Conservation (phyloP, 1,284 basidiomycete species). For the Trametes sp. region DNA sequence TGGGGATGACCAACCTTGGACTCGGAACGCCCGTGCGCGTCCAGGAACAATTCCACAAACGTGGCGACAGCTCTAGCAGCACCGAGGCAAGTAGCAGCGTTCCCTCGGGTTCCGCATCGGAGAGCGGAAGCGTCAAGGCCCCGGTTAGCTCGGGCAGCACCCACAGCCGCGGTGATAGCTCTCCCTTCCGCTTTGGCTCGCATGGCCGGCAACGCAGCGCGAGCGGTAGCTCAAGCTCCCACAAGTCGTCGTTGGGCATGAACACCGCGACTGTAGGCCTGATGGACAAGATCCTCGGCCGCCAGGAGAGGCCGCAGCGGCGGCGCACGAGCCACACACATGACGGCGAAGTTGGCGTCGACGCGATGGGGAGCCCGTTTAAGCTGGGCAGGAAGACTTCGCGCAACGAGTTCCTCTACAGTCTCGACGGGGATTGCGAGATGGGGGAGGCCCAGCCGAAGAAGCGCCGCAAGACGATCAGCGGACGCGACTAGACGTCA, state of each 20-base stretch:
- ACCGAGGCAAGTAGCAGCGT: background rate
- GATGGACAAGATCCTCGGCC: conserved; percentile 40
- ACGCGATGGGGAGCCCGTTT: conserved; percentile 30
- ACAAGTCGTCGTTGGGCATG: conserved; percentile 26
- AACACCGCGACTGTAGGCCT: conserved; percentile 31
- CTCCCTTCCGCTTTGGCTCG: conserved; percentile 9
- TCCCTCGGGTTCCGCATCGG: conserved; percentile 2
- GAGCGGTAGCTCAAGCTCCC: conserved; percentile 22
- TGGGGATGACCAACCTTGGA: background rate
- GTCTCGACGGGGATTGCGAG: conserved; percentile 36
- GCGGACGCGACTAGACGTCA: conserved; percentile 29
- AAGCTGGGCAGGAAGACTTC: conserved; percentile 37
- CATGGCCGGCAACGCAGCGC: conserved; percentile 20
- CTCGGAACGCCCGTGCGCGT: conserved; percentile 8
- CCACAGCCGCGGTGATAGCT: conserved; percentile 35
- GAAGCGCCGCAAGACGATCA: conserved; percentile 41
- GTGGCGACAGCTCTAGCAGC: conserved; percentile 12
- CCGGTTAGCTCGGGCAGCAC: conserved; percentile 12
- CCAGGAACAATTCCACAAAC: background rate
- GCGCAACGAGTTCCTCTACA: conserved; percentile 35
- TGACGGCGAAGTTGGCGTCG: conserved; percentile 29
- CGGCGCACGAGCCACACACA: conserved; percentile 31
- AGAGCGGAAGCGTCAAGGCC: conserved; percentile 12
- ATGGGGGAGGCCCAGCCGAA: conserved; percentile 32
- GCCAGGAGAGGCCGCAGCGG: conserved; percentile 25